Evolutionary conservation across 805 yeast genomes (phyloP).

Genomic region (Ogataea nitratoaversa): DNA sequence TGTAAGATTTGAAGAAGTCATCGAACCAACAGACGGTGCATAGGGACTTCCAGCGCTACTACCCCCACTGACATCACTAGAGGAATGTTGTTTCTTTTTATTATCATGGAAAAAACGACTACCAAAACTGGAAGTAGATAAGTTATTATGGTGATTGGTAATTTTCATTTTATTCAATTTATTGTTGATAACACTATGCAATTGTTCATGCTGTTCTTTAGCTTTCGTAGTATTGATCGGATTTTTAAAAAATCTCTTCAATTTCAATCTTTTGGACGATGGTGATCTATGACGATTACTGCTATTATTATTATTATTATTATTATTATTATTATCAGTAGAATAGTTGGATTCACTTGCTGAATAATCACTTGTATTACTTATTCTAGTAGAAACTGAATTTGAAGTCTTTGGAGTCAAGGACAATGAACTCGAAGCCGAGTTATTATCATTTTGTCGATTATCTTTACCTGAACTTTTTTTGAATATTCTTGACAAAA

Average conservation of each 20-base stretch:
- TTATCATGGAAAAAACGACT: neutral
- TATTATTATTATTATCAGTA: neutral
- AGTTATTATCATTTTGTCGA: neutral
- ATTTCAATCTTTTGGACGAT: slow-evolving; percentile 23
- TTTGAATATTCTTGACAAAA: slow-evolving; percentile 13
- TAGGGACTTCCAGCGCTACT: no score
- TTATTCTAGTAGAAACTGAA: slow-evolving; percentile 8
- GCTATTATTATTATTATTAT: no score
- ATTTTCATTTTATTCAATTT: slow-evolving; percentile 17
- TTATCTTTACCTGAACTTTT: slow-evolving; percentile 10
- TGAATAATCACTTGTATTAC: slow-evolving; percentile 15
- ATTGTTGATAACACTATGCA: slow-evolving; percentile 15
- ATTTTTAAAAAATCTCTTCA: slow-evolving; percentile 42
- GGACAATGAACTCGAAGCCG: slow-evolving; percentile 5
- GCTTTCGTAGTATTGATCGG: slow-evolving; percentile 3
- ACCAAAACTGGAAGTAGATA: neutral
- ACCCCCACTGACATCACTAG: no score
- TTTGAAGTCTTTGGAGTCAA: slow-evolving; percentile 14
- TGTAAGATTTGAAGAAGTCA: no score
- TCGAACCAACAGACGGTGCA: neutral
- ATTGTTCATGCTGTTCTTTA: slow-evolving; percentile 17
- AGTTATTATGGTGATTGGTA: slow-evolving; percentile 3
- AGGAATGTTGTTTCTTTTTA: neutral
- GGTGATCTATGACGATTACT: no score
- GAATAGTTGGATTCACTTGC: slow-evolving; percentile 16